Evolutionary conservation across 1,139 yeast genomes (phyloP).

Genomic region (Protomyces pachydermus): DNA sequence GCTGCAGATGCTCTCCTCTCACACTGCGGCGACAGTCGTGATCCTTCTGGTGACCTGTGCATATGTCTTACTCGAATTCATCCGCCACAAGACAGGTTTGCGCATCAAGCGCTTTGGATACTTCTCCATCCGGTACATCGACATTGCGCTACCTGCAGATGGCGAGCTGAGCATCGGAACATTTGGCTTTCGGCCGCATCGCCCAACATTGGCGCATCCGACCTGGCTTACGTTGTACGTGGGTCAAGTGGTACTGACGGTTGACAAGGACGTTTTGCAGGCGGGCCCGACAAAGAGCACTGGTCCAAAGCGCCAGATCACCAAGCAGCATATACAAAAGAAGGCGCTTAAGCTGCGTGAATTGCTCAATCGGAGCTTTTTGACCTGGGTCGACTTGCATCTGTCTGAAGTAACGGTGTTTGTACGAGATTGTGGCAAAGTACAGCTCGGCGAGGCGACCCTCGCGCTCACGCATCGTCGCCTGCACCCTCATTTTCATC

Average conservation of each 20-base stretch:
- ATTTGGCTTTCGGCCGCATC: conserved; percentile 40
- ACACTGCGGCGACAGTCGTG: neutral
- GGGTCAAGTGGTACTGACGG: conserved; percentile 21
- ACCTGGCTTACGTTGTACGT: conserved; percentile 32
- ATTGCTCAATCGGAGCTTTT: neutral
- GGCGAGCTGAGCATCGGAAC: conserved; percentile 39
- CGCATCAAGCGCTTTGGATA: conserved; percentile 40
- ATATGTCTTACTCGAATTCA: neutral
- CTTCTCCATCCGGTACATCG: conserved; percentile 41
- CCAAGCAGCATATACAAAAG: neutral
- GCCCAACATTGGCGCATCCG: conserved; percentile 44
- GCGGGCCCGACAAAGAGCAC: neutral
- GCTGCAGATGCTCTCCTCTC: neutral
- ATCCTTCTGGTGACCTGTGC: neutral
- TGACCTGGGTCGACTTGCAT: conserved; percentile 28
- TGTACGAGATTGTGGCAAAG: conserved; percentile 28
- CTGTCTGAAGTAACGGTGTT: conserved; percentile 26
- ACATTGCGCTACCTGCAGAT: conserved; percentile 40
- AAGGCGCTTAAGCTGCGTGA: neutral
- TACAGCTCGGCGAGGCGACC: conserved; percentile 27
- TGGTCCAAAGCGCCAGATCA: neutral
- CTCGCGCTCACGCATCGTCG: conserved; percentile 12
- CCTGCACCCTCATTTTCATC: conserved; percentile 15
- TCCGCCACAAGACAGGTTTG: neutral
- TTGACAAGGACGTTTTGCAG: conserved; percentile 14